Base-by-base conservation (phyloP, 306 rosid species). In the Prunus mongolica region DNA sequence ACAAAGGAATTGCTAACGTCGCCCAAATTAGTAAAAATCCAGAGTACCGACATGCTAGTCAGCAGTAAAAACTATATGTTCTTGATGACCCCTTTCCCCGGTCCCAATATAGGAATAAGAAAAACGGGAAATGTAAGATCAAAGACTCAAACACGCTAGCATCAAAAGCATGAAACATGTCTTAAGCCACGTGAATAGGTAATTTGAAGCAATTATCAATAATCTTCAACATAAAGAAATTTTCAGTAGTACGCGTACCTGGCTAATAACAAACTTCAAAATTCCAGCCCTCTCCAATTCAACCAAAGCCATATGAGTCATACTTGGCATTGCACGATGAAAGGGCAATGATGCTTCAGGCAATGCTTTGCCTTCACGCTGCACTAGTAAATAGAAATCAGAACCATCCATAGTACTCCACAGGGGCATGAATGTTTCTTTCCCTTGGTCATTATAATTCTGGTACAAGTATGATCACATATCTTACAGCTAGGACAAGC, bases 321-420 rank as follows among this genome's bases (percentile, higher is more conserved):
- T 68, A 85, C 97, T 92, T 22, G 97, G 99, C 78, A 81, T 69
- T 12, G 99, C 99, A 2, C 97, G 99, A 85, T 95, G 99, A 89
- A 95, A 95, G 46, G 99, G 99, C 74, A 92, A 78, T 25, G 97
- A 95, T 78, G 97, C 97, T 86, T 88, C 99, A 7, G 99, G 99
- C 87, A 92, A 84, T 76, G 93, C 91, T 87, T 95, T 90, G 72
- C 99, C 99, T 89, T 95, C 99, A 76, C 92, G 97, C 99, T 95
- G 89, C 71, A 84, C 67, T 20, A 81, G 74, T 51, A 64, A 24
- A 77, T 79, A 66, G 74, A 68, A 69, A 83, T 71, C 62, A 75
- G 65, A 75, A 74, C 54, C 69, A 65, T 34, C 25, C 25, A 65
- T 14, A 69, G 47, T 27, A 52, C 55, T 49, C 65, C 25, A 74